Evolutionary conservation across 1,284 basidiomycete species (phyloP).

Genomic region (Rhizoctonia solani): DNA sequence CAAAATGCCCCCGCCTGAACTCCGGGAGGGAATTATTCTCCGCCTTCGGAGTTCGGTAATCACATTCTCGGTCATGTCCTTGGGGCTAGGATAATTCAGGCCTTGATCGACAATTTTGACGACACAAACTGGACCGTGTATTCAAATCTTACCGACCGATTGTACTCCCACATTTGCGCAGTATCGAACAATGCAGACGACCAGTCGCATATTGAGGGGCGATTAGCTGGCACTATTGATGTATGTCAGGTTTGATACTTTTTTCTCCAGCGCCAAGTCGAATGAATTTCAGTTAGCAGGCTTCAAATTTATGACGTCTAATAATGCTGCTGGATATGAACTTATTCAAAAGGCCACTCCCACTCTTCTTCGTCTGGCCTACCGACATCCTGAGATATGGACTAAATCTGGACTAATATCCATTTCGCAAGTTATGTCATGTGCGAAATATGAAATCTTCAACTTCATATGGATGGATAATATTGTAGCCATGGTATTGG

Average conservation of each 20-base stretch:
- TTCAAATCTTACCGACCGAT: not conserved
- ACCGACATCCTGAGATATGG: no score
- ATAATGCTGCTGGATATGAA: slow-evolving; percentile 13
- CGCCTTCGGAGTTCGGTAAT: slow-evolving; percentile 6
- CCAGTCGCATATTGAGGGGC: not conserved
- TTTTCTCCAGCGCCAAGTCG: no score
- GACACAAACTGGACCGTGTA: not conserved
- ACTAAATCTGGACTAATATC: not conserved
- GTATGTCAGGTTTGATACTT: not conserved
- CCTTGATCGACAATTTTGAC: slow-evolving; percentile 18
- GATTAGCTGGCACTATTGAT: not conserved
- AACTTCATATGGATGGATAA: slow-evolving; percentile 19
- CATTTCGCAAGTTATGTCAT: not conserved
- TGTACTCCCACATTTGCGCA: not conserved
- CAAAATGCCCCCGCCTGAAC: no score
- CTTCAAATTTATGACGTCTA: slow-evolving; percentile 7
- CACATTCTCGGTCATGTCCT: slow-evolving; percentile 12
- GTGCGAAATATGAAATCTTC: not conserved
- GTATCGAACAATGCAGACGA: not conserved
- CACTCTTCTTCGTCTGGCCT: no score
- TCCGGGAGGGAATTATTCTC: not conserved
- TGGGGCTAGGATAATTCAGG: slow-evolving; percentile 12
- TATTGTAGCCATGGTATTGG: slow-evolving; percentile 3
- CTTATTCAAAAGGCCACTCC: slow-evolving; percentile 8
- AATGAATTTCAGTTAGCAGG: not conserved